Conservation (phyloP, 805 yeast species). For the Pichia paraexigua region DNA sequence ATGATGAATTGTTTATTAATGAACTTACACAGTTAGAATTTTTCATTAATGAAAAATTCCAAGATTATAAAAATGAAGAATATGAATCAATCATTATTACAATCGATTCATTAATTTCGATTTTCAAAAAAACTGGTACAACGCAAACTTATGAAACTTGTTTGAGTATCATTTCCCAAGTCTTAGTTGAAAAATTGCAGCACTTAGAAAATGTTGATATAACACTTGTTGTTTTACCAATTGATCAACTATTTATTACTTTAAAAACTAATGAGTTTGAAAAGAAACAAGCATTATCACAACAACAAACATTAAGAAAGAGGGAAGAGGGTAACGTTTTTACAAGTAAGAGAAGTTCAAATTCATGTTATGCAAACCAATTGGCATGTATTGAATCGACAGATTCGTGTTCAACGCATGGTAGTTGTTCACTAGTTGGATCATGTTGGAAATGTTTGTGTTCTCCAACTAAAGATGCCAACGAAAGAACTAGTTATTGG, state of each 20-base stretch:
- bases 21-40: constrained; percentile 42
- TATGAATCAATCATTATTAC: constrained; percentile 29
- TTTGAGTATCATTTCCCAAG: constrained; percentile 28
- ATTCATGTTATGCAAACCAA: constrained; percentile 35
- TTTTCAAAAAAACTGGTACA: constrained; percentile 37
- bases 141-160: constrained; percentile 37
- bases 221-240: constrained; percentile 29
- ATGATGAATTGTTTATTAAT: constrained; percentile 39
- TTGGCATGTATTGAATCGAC: constrained; percentile 42
- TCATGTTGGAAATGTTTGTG: constrained; percentile 47
- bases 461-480: constrained; percentile 33
- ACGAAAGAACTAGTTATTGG: constrained; percentile 44
- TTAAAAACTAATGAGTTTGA: constrained; percentile 8
- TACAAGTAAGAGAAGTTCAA: background rate
- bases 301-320: background rate
- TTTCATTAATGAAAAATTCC: constrained; percentile 22
- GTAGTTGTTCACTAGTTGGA: constrained; percentile 37
- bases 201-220: constrained; percentile 19
- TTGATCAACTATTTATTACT: constrained; percentile 19
- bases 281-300: background rate
- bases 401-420: constrained; percentile 45
- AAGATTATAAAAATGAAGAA: constrained; percentile 11
- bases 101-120: constrained; percentile 34
- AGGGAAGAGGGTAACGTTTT: background rate
- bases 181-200: constrained; percentile 8